Conservation (phyloP, 2,329 filamentous ascomycete species). For the Dothideomycetidae sp. region DNA sequence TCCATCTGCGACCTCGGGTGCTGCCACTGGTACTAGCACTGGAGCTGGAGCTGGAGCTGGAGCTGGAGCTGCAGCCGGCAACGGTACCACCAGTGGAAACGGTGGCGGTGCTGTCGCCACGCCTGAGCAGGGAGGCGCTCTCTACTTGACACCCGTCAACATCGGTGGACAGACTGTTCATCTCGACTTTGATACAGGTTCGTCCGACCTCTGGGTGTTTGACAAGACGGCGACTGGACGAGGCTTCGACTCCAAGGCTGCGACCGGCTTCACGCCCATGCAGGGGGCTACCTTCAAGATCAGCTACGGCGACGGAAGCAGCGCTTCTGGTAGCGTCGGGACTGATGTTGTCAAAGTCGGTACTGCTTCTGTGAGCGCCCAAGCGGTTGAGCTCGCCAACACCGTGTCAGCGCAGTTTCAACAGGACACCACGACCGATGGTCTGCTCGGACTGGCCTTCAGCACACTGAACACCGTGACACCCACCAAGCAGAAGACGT, state of each 20-base stretch:
- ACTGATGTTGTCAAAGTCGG: slow-evolving; percentile 55
- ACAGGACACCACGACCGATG: slow-evolving; percentile 46
- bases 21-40: not conserved
- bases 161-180: slow-evolving; percentile 55
- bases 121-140: slow-evolving; percentile 49
- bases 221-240: slow-evolving; percentile 31
- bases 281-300: slow-evolving; percentile 45
- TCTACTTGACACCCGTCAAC: slow-evolving; percentile 56
- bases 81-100: slow-evolving; percentile 12
- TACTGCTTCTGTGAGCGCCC: slow-evolving; percentile 44
- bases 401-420: slow-evolving; percentile 44
- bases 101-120: slow-evolving; percentile 48
- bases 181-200: slow-evolving; percentile 64
- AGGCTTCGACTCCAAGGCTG: slow-evolving; percentile 41
- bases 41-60: not conserved
- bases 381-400: slow-evolving; percentile 55
- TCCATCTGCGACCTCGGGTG: not conserved
- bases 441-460: slow-evolving; percentile 57
- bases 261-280: slow-evolving; percentile 35
- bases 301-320: slow-evolving; percentile 54
- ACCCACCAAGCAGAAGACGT: slow-evolving; percentile 52
- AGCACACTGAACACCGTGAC: slow-evolving; percentile 49
- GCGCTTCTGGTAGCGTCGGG: slow-evolving; percentile 49
- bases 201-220: slow-evolving; percentile 61
- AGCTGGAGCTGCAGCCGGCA: slow-evolving; percentile 10